Percentiles rank a stretch among this genome's conserved stretches.
Conservation (phyloP, 2,329 filamentous ascomycete species). For the Immersiporthe knoxdaviesiana region DNA sequence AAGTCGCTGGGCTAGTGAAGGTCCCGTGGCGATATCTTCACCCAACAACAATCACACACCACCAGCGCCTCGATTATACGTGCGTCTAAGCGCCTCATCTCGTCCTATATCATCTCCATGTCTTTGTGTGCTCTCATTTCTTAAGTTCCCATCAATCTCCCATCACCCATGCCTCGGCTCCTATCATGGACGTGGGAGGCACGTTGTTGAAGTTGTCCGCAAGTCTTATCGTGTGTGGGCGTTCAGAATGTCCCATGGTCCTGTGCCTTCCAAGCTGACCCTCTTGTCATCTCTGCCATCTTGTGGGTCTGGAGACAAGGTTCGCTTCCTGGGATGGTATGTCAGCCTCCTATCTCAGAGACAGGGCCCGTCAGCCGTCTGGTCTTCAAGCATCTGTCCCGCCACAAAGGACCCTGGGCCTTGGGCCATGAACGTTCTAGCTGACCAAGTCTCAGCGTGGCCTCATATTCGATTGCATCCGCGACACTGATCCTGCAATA, state of each 20-base stretch:
- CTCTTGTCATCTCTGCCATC: constrained; percentile 65
- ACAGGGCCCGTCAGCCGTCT: background rate
- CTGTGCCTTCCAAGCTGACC: constrained; percentile 66
- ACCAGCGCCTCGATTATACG: background rate
- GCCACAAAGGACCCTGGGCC: constrained; percentile 11
- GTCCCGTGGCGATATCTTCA: background rate
- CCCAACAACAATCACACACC: background rate
- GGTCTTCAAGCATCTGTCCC: background rate
- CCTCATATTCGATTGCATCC: constrained; percentile 53
- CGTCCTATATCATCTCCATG: background rate
- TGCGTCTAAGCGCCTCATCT: background rate
- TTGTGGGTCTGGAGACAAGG: constrained; percentile 68
- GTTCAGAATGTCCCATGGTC: constrained; percentile 56
- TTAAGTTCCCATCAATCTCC: no score
- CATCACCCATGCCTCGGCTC: background rate
- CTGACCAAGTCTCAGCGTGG: constrained; percentile 49
- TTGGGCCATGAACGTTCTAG: background rate
- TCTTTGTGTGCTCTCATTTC: background rate
- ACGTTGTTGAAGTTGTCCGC: background rate
- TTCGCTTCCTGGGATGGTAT: constrained; percentile 92
- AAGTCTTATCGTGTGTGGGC: constrained; percentile 7
- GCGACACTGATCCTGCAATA: constrained; percentile 72
- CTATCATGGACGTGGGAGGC: constrained; percentile 19
- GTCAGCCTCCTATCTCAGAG: constrained; percentile 36
- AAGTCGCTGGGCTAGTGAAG: background rate